Evolutionary conservation across 805 yeast species (phyloP).

Genomic region (Monosporozyma servazzii): DNA sequence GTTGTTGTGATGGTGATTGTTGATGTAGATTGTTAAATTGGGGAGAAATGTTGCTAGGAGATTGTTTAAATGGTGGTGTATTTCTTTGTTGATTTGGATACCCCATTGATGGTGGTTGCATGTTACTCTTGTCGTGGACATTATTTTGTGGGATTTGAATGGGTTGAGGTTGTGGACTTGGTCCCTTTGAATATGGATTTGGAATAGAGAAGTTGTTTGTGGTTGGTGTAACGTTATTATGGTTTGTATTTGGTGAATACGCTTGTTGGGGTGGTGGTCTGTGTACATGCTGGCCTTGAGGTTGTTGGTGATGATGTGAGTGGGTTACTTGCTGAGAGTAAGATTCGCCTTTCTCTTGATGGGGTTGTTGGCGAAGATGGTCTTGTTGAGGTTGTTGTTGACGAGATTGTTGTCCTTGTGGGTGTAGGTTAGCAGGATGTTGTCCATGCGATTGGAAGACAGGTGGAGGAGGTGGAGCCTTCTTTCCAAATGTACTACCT

Average conservation of each 20-base stretch:
- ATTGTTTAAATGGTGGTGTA: neutral
- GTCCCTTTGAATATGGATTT: neutral
- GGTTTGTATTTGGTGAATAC: neutral
- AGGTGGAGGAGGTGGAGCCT: conserved; percentile 1
- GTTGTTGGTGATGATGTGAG: neutral
- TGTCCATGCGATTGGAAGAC: neutral
- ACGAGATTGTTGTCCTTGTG: neutral
- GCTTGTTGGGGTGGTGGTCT: neutral
- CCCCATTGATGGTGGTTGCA: neutral
- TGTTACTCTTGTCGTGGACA: neutral
- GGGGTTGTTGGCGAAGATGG: neutral
- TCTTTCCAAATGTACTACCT: neutral
- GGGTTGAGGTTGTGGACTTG: neutral
- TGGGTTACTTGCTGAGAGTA: neutral
- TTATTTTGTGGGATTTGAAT: neutral
- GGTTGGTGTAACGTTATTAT: neutral
- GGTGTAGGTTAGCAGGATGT: neutral
- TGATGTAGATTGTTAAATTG: neutral
- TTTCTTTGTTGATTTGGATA: neutral
- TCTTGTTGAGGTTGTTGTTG: neutral
- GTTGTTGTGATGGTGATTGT: neutral
- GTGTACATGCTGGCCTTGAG: neutral
- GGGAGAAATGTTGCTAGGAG: neutral
- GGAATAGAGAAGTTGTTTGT: neutral
- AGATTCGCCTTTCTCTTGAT: neutral